Conservation (phyloP, 2,329 filamentous ascomycete species). For the Fusarium multiceps region DNA sequence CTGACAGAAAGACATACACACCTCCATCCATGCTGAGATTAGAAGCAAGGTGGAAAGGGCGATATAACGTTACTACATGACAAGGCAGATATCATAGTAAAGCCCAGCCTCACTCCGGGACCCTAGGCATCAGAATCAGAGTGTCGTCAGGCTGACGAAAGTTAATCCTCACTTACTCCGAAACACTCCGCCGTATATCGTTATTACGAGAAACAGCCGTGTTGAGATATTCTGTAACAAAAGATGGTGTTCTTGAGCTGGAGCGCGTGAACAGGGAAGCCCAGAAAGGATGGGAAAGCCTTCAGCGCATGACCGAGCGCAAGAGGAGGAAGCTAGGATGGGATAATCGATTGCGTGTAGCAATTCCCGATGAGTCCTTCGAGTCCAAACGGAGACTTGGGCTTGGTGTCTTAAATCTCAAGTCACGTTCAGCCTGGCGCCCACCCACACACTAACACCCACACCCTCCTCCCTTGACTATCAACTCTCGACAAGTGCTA, state of each 20-base stretch:
- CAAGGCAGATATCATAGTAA: constrained; percentile 10
- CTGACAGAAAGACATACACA: constrained; percentile 31
- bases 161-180: constrained; percentile 14
- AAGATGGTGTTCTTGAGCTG: constrained; percentile 34
- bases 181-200: constrained; percentile 2
- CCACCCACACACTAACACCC: constrained; percentile 40
- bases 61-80: background rate
- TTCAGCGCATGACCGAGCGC: constrained; percentile 39
- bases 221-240: constrained; percentile 23
- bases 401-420: constrained; percentile 52
- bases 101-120: constrained; percentile 1
- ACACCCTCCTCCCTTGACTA: constrained; percentile 35
- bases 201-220: constrained; percentile 16
- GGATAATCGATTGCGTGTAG: constrained; percentile 46
- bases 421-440: constrained; percentile 52
- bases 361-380: constrained; percentile 43
- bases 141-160: constrained; percentile 25
- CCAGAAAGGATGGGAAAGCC: constrained; percentile 33
- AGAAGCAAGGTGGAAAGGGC: background rate
- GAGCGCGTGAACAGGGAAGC: constrained; percentile 42
- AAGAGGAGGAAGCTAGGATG: constrained; percentile 26
- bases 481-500: constrained; percentile 12
- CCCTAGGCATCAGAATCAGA: constrained; percentile 1
- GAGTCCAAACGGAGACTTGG: constrained; percentile 42
- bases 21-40: constrained; percentile 12